Percentiles rank a stretch among this genome's conserved stretches.
phyloP scores from a whole-genome alignment of 306 rosid species.

The Cucurbita moschata region DNA sequence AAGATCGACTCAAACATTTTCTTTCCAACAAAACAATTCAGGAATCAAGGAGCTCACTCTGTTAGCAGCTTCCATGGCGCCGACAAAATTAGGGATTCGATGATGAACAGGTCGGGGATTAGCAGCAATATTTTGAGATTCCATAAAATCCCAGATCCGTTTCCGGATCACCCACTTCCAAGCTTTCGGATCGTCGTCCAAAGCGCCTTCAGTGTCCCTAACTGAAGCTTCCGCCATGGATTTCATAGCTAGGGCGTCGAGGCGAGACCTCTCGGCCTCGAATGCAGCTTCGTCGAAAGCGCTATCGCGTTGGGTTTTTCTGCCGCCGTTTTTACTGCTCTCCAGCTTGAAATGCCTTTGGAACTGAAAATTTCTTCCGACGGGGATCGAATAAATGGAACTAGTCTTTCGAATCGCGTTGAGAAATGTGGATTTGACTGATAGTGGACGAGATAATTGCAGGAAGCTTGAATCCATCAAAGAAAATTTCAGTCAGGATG shows the following conservation, averaged over 20 bases:
- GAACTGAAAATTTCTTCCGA: background rate
- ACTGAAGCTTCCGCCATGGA: constrained; percentile 46
- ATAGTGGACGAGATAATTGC: constrained; percentile 18
- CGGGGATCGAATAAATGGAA: constrained; percentile 10
- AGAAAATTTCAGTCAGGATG: background rate
- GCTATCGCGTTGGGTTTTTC: background rate
- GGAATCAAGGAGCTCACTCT: constrained; percentile 23
- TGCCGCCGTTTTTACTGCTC: background rate
- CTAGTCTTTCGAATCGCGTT: background rate
- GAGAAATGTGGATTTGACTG: constrained; percentile 1
- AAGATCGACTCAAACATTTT: background rate
- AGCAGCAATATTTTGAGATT: constrained; percentile 42
- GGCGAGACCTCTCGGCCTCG: constrained; percentile 57
- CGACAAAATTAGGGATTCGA: constrained; percentile 80
- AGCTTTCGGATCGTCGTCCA: constrained; percentile 52
- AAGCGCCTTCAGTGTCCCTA: constrained; percentile 7
- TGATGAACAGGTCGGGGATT: constrained; percentile 86
- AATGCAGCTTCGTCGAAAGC: constrained; percentile 57
- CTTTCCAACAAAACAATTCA: background rate
- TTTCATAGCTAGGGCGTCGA: constrained; percentile 58
- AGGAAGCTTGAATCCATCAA: constrained; percentile 28
- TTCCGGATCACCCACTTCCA: constrained; percentile 92
- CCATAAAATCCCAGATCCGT: constrained; percentile 78
- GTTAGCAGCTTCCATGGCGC: constrained; percentile 55
- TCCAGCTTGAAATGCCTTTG: constrained; percentile 16